A percentile compares a stretch with the other conserved stretches of the same genome.
phyloP scores from a whole-genome alignment of 2,329 filamentous ascomycete genomes.

The Microsporum audouinii region DNA sequence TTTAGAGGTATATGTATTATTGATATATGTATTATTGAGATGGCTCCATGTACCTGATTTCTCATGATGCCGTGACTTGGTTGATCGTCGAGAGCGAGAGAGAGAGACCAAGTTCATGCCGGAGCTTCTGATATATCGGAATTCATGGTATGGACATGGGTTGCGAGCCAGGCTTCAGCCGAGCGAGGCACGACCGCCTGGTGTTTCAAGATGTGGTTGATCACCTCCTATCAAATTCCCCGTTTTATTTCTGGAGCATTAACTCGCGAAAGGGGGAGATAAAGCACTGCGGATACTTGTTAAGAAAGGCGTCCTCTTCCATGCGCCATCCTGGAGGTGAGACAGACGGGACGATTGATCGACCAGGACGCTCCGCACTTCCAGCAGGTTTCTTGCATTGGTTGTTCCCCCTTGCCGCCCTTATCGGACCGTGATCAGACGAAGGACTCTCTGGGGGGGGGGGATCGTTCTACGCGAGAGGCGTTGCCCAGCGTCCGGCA shows the following conservation, averaged over 20 bases:
- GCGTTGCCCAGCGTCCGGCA: not conserved
- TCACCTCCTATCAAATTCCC: conserved; percentile 3
- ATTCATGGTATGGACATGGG: not conserved
- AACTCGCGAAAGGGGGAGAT: not conserved
- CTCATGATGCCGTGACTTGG: not conserved
- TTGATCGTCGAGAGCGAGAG: not conserved
- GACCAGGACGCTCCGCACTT: not conserved
- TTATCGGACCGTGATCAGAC: no score
- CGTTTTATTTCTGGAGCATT: not conserved
- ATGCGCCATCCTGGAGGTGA: not conserved
- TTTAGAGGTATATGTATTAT: not conserved
- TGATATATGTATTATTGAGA: not conserved
- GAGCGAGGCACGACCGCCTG: not conserved
- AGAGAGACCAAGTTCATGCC: not conserved
- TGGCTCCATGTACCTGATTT: not conserved
- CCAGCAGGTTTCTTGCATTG: not conserved
- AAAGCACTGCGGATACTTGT: not conserved
- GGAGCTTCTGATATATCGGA: not conserved
- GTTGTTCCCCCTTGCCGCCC: not conserved
- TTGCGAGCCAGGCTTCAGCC: not conserved
- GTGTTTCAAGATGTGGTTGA: not conserved
- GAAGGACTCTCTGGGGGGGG: no score
- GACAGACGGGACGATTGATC: not conserved
- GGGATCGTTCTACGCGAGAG: not conserved
- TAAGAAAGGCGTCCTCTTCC: not conserved